Percentiles rank a stretch among this genome's conserved stretches.
Conservation (phyloP, 768 basidiomycete genomes). For the Russula olivacea region DNA sequence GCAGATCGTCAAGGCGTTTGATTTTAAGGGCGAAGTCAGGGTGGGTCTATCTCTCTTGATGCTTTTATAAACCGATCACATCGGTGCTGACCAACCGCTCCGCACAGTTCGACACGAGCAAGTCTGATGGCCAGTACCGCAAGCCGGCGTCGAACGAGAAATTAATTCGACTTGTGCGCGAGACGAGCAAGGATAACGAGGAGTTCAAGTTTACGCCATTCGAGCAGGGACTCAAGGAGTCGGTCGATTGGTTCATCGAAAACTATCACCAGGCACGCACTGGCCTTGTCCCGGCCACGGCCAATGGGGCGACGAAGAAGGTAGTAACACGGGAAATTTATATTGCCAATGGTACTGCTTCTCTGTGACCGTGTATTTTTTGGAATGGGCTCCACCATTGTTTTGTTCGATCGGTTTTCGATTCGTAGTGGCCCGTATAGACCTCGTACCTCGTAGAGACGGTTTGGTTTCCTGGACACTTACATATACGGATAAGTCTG, state of each 20-base stretch:
- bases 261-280: not conserved
- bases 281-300: not conserved
- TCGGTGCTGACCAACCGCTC: not conserved
- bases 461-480: not conserved
- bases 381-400: not conserved
- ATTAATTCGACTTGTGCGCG: not conserved
- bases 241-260: constrained; percentile 1
- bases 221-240: not conserved
- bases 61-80: not conserved
- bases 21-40: not conserved
- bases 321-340: not conserved
- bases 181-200: not conserved
- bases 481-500: not conserved
- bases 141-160: constrained; percentile 1
- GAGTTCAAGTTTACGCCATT: constrained; percentile 3
- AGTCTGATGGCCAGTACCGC: constrained; percentile 4
- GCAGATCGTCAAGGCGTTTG: not conserved
- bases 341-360: not conserved
- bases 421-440: not conserved
- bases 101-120: constrained; percentile 1
- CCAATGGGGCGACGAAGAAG: not conserved
- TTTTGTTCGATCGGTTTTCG: not conserved
- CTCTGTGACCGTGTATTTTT: not conserved
- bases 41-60: not conserved
- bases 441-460: not conserved